Conservation (phyloP, 495 filamentous ascomycete species). For the Penicillium robsamsonii region DNA sequence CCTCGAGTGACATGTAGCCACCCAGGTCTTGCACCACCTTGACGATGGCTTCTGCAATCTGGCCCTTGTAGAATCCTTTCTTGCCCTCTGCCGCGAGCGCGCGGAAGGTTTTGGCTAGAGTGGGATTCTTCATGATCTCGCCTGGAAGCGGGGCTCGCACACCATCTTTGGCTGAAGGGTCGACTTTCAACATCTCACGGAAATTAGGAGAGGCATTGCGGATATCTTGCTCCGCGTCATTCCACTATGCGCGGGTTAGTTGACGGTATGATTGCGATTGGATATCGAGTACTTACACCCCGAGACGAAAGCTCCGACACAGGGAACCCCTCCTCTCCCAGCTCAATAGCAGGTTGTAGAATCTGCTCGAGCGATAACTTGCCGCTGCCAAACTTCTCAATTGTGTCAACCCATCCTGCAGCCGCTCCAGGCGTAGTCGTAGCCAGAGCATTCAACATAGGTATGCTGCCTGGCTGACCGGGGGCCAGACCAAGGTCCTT, state of each 20-base stretch:
- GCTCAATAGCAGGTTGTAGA: constrained; percentile 75
- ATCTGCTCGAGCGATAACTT: constrained; percentile 77
- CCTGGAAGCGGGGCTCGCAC: constrained; percentile 70
- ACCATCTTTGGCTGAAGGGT: constrained; percentile 61
- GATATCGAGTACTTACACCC: constrained; percentile 55
- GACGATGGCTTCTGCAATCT: constrained; percentile 73
- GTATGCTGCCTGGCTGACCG: constrained; percentile 62
- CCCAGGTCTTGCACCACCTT: constrained; percentile 75
- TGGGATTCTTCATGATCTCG: constrained; percentile 87
- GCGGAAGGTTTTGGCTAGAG: constrained; percentile 78
- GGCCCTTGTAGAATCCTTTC: constrained; percentile 86
- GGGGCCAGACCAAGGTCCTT: constrained; percentile 65
- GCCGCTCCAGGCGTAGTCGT: constrained; percentile 88
- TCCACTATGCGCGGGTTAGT: constrained; percentile 56
- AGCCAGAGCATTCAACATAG: constrained; percentile 72
- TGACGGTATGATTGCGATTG: neutral
- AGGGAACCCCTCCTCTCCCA: constrained; percentile 87
- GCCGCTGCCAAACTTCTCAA: constrained; percentile 90
- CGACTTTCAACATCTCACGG: constrained; percentile 77
- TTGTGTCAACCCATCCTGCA: constrained; percentile 89
- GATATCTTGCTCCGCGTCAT: constrained; percentile 55
- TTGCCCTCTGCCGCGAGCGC: constrained; percentile 77
- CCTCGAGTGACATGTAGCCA: constrained; percentile 73
- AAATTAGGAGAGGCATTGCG: constrained; percentile 76
- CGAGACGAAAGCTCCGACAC: constrained; percentile 75